These are phyloP conservation scores for Paxillus ammoniavirescens DNA, from an alignment of 768 basidiomycete species.

Conservation along the genomic window DNA sequence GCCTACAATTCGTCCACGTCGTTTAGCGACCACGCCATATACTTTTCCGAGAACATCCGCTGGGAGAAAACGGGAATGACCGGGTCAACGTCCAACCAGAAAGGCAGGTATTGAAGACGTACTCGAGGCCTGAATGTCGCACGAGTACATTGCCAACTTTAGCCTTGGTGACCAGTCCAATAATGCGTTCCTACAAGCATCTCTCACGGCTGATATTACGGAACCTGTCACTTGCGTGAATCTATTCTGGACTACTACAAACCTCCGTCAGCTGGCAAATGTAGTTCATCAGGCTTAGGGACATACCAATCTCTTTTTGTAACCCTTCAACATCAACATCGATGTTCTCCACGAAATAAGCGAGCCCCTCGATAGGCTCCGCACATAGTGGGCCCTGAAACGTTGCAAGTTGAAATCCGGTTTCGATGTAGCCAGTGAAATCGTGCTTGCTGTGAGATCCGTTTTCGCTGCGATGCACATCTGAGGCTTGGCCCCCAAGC, in stretches of 20 bases:
- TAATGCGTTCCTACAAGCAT: conserved; percentile 85
- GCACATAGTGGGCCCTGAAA: conserved; percentile 94
- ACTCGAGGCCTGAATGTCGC: conserved; percentile 98
- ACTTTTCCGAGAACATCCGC: conserved; percentile 98
- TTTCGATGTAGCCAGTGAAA: conserved; percentile 84
- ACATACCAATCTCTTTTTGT: conserved; percentile 65
- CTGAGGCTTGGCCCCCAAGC: conserved; percentile 34
- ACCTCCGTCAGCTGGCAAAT: conserved; percentile 11
- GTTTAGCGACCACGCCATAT: conserved; percentile 89
- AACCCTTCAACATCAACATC: conserved; percentile 58
- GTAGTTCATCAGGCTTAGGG: conserved; percentile 2
- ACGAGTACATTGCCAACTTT: conserved; percentile 98
- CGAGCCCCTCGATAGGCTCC: conserved; percentile 92
- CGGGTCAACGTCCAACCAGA: conserved; percentile 9
- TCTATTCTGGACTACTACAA: conserved; percentile 64
- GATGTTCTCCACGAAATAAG: conserved; percentile 82
- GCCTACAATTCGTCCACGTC: conserved; percentile 88
- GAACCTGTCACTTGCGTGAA: conserved; percentile 88
- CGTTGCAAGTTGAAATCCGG: conserved; percentile 92
- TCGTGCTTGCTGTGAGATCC: conserved; percentile 42
- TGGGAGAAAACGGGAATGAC: conserved; percentile 27
- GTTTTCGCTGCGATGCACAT: conserved; percentile 31
- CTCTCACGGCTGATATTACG: conserved; percentile 82
- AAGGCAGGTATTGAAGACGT: conserved; percentile 30
- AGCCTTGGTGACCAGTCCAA: conserved; percentile 97